Conservation (phyloP, 208 protist genomes). For the Herpetomonas samuelpessoai region DNA sequence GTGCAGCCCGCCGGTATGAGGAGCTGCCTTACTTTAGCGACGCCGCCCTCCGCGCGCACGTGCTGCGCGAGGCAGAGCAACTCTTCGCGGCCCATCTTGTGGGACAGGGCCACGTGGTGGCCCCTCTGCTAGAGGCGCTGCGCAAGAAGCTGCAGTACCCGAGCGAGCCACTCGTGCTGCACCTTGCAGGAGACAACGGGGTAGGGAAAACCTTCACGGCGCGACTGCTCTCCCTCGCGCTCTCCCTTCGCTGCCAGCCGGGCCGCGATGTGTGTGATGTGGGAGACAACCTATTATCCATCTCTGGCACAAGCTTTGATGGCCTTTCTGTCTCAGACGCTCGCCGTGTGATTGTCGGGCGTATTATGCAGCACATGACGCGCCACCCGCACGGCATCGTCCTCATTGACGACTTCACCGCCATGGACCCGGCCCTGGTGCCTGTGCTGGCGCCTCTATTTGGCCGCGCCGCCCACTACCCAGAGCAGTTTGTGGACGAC, state of each 20-base stretch:
- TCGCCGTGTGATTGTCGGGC: constrained; percentile 35
- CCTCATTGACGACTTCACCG: constrained; percentile 71
- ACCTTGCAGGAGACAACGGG: constrained; percentile 55
- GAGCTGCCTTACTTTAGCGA: constrained; percentile 61
- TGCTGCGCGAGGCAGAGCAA: constrained; percentile 37
- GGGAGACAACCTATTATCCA: constrained; percentile 73
- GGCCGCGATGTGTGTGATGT: constrained; percentile 21
- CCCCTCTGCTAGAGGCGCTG: constrained; percentile 39
- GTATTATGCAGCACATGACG: constrained; percentile 37
- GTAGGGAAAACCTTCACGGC: constrained; percentile 64
- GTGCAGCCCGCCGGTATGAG: neutral
- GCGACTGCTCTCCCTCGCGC: constrained; percentile 36
- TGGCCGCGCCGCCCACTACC: constrained; percentile 59
- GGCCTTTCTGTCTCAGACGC: constrained; percentile 27
- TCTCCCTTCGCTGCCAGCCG: constrained; percentile 51
- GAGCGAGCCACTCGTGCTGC: constrained; percentile 55
- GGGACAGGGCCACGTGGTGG: constrained; percentile 56
- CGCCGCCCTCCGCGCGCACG: constrained; percentile 27
- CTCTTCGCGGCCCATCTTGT: constrained; percentile 42
- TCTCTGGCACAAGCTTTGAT: constrained; percentile 62
- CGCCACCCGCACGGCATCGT: constrained; percentile 78
- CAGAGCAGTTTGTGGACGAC: constrained; percentile 42
- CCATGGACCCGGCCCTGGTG: constrained; percentile 55
- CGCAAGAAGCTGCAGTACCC: constrained; percentile 56
- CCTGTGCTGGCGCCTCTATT: constrained; percentile 59